phyloP scores from a whole-genome alignment of 441 rosid species.

The Iberis amara region DNA sequence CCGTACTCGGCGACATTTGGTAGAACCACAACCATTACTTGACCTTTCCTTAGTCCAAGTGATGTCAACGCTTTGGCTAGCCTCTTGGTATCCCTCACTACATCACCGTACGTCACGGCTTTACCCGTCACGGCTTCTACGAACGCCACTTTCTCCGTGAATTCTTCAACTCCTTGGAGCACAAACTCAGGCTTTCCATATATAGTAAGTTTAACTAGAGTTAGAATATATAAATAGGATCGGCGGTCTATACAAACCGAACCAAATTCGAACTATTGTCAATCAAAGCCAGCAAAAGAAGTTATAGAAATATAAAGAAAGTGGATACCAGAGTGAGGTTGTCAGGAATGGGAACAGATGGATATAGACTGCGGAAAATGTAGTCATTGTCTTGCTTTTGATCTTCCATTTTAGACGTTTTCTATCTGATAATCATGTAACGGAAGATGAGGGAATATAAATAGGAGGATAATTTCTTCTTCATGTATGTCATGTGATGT shows the following conservation, averaged over 20 bases:
- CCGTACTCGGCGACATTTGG: slow-evolving; percentile 86
- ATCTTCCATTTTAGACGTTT: slow-evolving; percentile 29
- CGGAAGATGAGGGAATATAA: slow-evolving; percentile 17
- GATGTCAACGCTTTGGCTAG: slow-evolving; percentile 72
- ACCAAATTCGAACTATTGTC: too few species aligned
- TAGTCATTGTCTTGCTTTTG: slow-evolving; percentile 33
- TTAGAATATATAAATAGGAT: too few species aligned
- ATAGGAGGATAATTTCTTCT: slow-evolving; percentile 10
- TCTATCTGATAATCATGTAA: slow-evolving; percentile 12
- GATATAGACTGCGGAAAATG: slow-evolving; percentile 57
- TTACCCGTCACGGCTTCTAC: slow-evolving; percentile 72
- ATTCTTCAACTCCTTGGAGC: slow-evolving; percentile 63
- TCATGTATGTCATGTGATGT: slow-evolving; percentile 22
- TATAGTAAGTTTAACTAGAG: neutral
- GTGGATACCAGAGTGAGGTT: slow-evolving; percentile 42
- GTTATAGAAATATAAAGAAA: neutral
- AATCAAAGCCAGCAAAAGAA: neutral
- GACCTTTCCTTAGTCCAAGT: slow-evolving; percentile 72
- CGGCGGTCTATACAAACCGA: too few species aligned
- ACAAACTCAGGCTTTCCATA: slow-evolving; percentile 59
- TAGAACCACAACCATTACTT: slow-evolving; percentile 64
- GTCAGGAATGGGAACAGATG: slow-evolving; percentile 57
- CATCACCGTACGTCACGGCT: slow-evolving; percentile 56
- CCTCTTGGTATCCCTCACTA: slow-evolving; percentile 58
- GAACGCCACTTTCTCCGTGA: slow-evolving; percentile 64